Percentiles rank a stretch among this genome's conserved stretches.
Conservation (phyloP, 2,329 filamentous ascomycete species). For the Ophiostoma triangulosporum region DNA sequence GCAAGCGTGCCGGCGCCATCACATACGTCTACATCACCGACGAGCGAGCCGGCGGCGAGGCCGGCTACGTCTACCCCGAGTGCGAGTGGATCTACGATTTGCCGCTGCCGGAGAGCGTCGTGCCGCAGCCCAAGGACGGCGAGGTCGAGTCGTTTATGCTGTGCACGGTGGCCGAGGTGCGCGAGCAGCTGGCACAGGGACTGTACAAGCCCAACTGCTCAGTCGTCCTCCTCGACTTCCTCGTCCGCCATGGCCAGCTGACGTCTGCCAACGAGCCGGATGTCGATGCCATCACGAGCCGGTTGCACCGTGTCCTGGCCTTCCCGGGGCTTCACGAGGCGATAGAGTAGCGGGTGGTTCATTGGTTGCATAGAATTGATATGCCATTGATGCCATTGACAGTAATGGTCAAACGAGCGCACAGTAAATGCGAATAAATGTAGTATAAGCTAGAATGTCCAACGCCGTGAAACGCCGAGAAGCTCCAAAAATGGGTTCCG, state of each 20-base stretch:
- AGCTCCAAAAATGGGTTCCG: neutral
- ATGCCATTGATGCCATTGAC: neutral
- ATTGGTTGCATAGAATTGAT: neutral
- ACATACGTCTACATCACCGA: slow-evolving; percentile 79
- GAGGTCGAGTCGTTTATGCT: slow-evolving; percentile 81
- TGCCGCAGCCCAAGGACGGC: slow-evolving; percentile 67
- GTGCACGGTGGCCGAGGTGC: slow-evolving; percentile 58
- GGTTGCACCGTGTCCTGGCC: slow-evolving; percentile 65
- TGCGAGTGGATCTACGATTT: slow-evolving; percentile 86
- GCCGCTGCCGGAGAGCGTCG: slow-evolving; percentile 50
- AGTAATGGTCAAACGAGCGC: no score
- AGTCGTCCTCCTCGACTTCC: slow-evolving; percentile 74
- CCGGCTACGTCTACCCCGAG: slow-evolving; percentile 75
- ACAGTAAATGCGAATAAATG: neutral
- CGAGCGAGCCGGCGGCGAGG: slow-evolving; percentile 63
- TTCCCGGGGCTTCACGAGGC: slow-evolving; percentile 50
- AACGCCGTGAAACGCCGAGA: neutral
- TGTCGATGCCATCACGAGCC: slow-evolving; percentile 59
- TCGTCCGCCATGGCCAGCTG: slow-evolving; percentile 71
- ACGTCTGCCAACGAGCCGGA: slow-evolving; percentile 66
- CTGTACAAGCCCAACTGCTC: slow-evolving; percentile 92
- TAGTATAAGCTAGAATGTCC: neutral
- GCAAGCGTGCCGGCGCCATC: slow-evolving; percentile 52
- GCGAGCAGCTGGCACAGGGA: slow-evolving; percentile 52
- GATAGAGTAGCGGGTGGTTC: slow-evolving; percentile 13